A percentile compares a stretch with the other conserved stretches of the same genome.
phyloP scores from a whole-genome alignment of 2,329 filamentous ascomycete genomes.

The Neofusicoccum sp. region DNA sequence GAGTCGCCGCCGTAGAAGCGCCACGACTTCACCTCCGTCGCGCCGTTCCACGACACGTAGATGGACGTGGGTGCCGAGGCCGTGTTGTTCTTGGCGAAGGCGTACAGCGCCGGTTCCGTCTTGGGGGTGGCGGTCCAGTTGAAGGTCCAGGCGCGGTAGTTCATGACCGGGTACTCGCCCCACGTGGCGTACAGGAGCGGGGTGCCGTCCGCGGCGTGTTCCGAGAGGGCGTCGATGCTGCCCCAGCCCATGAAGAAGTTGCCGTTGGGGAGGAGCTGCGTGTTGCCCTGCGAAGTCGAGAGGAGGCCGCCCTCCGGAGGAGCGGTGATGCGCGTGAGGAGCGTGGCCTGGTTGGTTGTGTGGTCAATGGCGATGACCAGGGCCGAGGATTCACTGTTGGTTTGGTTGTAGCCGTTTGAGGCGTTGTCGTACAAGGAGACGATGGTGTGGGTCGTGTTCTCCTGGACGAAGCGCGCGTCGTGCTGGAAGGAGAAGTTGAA shows the following conservation, averaged over 20 bases:
- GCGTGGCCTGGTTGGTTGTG: conserved; percentile 4
- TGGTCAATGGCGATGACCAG: conserved; percentile 13
- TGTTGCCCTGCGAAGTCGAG: conserved; percentile 52
- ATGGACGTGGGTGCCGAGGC: conserved; percentile 24
- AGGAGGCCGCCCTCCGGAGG: conserved; percentile 37
- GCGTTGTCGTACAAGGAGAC: conserved; percentile 57
- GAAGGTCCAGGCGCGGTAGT: conserved; percentile 18
- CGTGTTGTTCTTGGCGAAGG: conserved; percentile 29
- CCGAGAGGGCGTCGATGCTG: conserved; percentile 41
- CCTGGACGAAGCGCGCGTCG: conserved; percentile 49
- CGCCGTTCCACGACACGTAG: conserved; percentile 18
- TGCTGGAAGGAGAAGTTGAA: conserved; percentile 55
- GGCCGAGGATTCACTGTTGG: conserved; percentile 25
- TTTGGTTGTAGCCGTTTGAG: conserved; percentile 48
- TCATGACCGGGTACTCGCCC: conserved; percentile 32
- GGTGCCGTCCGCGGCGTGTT: conserved; percentile 46
- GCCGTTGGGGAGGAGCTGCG: conserved; percentile 54
- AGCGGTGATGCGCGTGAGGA: conserved; percentile 19
- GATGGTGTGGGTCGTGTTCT: conserved; percentile 48
- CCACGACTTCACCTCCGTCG: conserved; percentile 15
- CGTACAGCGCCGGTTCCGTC: conserved; percentile 11
- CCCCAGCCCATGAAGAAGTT: conserved; percentile 60
- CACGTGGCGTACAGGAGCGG: conserved; percentile 54
- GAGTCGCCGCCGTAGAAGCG: conserved; percentile 12
- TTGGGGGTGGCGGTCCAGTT: conserved; percentile 16